These are phyloP conservation scores for Marasmius tenuissimus DNA, from an alignment of 1,284 basidiomycete species.

Conservation along the genomic window DNA sequence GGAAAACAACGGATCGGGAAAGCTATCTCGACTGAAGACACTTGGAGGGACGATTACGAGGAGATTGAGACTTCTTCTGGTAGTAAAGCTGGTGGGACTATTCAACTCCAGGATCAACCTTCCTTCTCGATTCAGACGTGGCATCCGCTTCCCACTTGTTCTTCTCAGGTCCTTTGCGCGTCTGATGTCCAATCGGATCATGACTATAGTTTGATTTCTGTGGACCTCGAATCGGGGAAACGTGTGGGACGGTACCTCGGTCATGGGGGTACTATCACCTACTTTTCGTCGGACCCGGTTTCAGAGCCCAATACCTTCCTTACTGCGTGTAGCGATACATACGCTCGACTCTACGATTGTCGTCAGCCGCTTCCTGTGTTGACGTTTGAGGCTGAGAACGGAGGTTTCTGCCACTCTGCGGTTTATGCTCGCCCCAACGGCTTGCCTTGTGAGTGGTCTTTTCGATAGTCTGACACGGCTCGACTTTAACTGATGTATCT, in stretches of 20 bases:
- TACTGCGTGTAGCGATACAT: not conserved
- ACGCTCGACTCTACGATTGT: not conserved
- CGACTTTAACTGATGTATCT: not conserved
- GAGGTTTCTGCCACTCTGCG: not conserved
- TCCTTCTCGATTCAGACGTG: not conserved
- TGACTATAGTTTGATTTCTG: not conserved
- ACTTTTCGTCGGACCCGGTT: not conserved
- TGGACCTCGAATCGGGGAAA: not conserved
- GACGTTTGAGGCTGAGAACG: not conserved
- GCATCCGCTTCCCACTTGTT: not conserved
- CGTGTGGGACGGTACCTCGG: not conserved
- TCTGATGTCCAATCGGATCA: too few relatives aligned
- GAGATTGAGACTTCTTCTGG: not conserved
- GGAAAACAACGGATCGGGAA: not conserved
- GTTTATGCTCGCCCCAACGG: not conserved
- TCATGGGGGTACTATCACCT: not conserved
- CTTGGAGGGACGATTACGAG: conserved; percentile 2
- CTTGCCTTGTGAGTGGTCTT: not conserved
- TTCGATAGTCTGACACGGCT: not conserved
- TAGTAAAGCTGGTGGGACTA: not conserved
- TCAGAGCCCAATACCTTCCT: not conserved
- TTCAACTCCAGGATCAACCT: not conserved
- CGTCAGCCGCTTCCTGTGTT: not conserved
- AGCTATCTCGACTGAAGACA: not conserved
- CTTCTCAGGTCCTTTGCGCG: not conserved